phyloP scores from a whole-genome alignment of 2,329 filamentous ascomycete genomes.

The Penicillium sp. region DNA sequence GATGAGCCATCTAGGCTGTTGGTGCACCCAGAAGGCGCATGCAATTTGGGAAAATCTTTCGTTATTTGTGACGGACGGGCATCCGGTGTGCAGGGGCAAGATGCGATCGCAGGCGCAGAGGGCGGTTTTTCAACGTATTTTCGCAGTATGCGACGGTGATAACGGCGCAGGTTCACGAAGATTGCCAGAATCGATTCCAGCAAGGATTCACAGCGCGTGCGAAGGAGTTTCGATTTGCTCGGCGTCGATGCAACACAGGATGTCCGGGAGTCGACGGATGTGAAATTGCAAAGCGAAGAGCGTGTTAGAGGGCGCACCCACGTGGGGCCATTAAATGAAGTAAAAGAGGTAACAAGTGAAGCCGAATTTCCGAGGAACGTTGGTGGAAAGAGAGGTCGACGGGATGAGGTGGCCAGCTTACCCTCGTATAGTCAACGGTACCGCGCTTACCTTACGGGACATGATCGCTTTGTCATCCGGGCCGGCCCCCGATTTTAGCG shows the following conservation, averaged over 20 bases:
- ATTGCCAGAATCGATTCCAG: not conserved
- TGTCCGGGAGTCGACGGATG: constrained; percentile 4
- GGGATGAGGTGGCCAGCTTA: constrained; percentile 3
- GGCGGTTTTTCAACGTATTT: not conserved
- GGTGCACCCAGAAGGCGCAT: constrained; percentile 30
- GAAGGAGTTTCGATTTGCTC: not conserved
- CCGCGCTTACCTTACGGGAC: constrained; percentile 7
- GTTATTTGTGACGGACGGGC: constrained; percentile 21
- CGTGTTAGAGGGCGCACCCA: constrained; percentile 20
- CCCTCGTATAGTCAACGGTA: constrained; percentile 4
- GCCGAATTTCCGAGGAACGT: constrained; percentile 11
- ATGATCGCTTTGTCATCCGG: constrained; percentile 6
- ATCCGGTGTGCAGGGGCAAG: constrained; percentile 32
- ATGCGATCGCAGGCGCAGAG: constrained; percentile 19
- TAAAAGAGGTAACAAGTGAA: constrained; percentile 5
- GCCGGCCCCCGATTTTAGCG: not conserved
- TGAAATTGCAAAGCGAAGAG: constrained; percentile 4
- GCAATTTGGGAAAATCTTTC: constrained; percentile 23
- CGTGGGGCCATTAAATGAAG: constrained; percentile 24
- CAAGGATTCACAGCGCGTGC: not conserved
- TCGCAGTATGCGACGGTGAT: constrained; percentile 6
- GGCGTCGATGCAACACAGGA: constrained; percentile 1
- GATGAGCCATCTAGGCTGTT: constrained; percentile 42
- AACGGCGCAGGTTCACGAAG: constrained; percentile 10
- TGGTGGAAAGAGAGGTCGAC: constrained; percentile 1